phyloP scores from a whole-genome alignment of 2,329 filamentous ascomycete genomes.

The Epichloe sibirici region DNA sequence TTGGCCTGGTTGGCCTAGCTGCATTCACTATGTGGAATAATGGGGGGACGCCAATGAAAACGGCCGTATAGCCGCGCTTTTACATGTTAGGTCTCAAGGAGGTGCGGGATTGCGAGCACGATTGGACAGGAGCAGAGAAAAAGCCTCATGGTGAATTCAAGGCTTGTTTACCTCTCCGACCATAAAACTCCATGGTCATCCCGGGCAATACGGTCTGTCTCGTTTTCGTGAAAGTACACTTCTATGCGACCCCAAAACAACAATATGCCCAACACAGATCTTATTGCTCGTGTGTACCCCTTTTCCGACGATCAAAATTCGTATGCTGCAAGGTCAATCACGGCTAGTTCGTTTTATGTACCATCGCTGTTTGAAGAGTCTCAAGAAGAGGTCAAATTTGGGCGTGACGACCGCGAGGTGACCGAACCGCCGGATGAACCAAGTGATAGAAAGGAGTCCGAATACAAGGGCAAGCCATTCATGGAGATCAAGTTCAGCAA shows the following conservation, averaged over 20 bases:
- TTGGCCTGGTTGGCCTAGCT: no score
- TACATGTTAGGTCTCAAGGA: no score
- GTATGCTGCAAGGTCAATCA: neutral
- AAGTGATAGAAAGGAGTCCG: neutral
- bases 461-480: neutral
- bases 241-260: neutral
- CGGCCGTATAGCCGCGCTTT: no score
- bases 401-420: constrained; percentile 3
- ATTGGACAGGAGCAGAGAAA: neutral
- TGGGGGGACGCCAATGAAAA: no score
- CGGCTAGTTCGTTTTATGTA: neutral
- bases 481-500: constrained; percentile 10
- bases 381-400: neutral
- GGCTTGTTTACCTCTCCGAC: neutral
- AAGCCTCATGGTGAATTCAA: no score
- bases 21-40: no score
- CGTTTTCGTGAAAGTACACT: neutral
- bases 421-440: constrained; percentile 1
- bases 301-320: neutral
- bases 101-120: neutral
- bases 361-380: neutral
- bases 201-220: neutral
- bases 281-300: constrained; percentile 6
- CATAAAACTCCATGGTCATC: neutral
- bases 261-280: constrained; percentile 2